Percentiles rank a stretch among this genome's conserved stretches.
Evolutionary conservation across 2,329 filamentous ascomycete species (phyloP).

Genomic region (Septoria linicola): DNA sequence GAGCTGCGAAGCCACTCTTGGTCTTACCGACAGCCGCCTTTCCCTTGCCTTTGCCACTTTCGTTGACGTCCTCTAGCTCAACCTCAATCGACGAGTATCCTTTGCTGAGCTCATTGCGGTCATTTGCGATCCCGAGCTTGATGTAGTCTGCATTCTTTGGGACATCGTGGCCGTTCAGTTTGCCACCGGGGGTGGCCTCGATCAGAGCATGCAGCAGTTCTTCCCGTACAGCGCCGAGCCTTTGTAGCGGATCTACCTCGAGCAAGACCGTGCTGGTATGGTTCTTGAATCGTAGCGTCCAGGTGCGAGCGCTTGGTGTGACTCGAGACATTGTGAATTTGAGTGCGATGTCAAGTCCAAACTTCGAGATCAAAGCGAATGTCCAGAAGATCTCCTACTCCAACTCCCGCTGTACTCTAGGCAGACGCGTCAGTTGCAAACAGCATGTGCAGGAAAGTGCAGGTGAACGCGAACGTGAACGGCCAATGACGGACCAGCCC

Average conservation of each 20-base stretch:
- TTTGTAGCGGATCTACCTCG: constrained; percentile 46
- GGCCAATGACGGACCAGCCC: not conserved
- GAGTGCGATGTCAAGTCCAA: not conserved
- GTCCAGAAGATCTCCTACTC: too few species aligned
- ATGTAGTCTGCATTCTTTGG: constrained; percentile 43
- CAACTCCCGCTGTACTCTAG: too few species aligned
- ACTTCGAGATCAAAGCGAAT: not conserved
- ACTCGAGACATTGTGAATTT: constrained; percentile 15
- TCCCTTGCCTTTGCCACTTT: constrained; percentile 41
- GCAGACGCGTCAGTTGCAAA: too few species aligned
- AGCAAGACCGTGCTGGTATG: constrained; percentile 49
- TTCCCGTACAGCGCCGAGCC: constrained; percentile 43
- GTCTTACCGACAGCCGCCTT: constrained; percentile 33
- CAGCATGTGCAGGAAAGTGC: too few species aligned
- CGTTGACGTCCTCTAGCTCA: constrained; percentile 23
- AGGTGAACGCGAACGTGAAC: too few species aligned
- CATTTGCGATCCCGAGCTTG: constrained; percentile 43
- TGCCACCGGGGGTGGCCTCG: constrained; percentile 41
- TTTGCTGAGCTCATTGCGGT: constrained; percentile 41
- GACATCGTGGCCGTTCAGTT: constrained; percentile 39
- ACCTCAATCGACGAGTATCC: constrained; percentile 43
- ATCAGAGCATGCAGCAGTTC: constrained; percentile 44
- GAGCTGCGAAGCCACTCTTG: constrained; percentile 38
- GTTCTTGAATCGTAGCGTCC: constrained; percentile 50
- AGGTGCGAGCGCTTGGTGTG: constrained; percentile 34